Evolutionary conservation across 805 yeast species (phyloP), one percentile per base, ranked within the genome.

Genomic region (Ascoidea tarda): DNA sequence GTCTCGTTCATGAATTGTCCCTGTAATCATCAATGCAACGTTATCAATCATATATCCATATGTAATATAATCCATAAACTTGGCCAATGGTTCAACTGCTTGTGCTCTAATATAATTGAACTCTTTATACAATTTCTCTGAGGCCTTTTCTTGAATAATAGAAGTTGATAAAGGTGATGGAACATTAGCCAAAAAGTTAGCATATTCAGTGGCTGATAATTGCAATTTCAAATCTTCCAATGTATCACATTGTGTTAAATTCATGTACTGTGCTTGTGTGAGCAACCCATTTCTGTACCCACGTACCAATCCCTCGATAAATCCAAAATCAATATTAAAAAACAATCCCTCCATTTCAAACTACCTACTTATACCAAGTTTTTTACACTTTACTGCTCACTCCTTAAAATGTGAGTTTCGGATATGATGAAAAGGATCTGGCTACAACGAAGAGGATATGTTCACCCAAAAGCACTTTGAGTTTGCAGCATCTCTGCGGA

Each of bases 11-110:
- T 93, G 99, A 56, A 93, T 78, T 0, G 99, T 89, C 28, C 99
- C 99, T 1, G 97, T 90, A 63, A 93, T 91, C 84, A 93, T 85
- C 63, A 93, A 74, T 31, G 93, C 87, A 46, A 93, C 96, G 67
- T 93, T 93, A 70, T 93, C 99, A 63, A 93, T 95, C 99, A 93
- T 93, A 70, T 95, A 93, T 8, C 97, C 95, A 65, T 90, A 93
- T 49, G 95, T 84, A 65, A 95, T 88, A 66, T 72, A 95, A 66
- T 95, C 96, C 81, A 93, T 76, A 64, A 91, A 89, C 66, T 81
- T 79, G 47, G 87, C 73, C 62, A 91, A 71, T 42, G 83, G 84
- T 55, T 88, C 89, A 44, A 84, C 82, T 5, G 96, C 81, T 66
- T 91, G 96, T 48, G 85, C 77, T 58, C 85, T 80, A 52, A 93